Base-by-base conservation (phyloP, 2,329 filamentous ascomycete genomes). In the Penicillium sp. region DNA sequence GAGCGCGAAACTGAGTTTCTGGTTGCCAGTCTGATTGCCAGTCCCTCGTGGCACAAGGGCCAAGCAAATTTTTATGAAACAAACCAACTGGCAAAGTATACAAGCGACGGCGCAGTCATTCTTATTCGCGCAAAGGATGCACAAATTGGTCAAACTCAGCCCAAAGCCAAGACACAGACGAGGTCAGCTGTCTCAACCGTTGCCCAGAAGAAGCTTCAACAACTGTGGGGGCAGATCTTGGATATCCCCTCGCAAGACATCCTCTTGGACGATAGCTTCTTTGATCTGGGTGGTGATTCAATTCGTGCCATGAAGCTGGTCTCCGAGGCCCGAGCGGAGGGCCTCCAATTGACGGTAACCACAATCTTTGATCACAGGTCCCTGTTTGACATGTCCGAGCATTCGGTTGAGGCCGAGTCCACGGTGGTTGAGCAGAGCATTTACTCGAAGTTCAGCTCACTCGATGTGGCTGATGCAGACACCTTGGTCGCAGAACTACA, bases 291-390 rank as follows among this genome's bases (percentile, higher is more conserved):
- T 0, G 83, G 83, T 14, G 82, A 85, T 65, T 85, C 82, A 0
- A 81, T 85, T 39, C 71, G 74, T 3, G 82, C 82, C 3, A 86
- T 86, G 81, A 84, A 82, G 64, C 71, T 87, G 0, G 84, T 86
- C 0, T 81, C 83, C 3, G 79, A 81, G 49, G 78, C 81, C 2
- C 74, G 83, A 21, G 71, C 75, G 2, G 76, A 78, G 22, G 79
- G 78, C 0, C 66, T 83, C 47, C 71, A 74, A 7, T 62, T 86
- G 22, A 81, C 77, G 1, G 84, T 86, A 1, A 79, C 81, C 2
- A 77, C 83, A 24, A 80, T 86, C 52, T 86, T 87, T 71, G 71
- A 75, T 60, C 75, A 74, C 69, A 47, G 44, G n/a, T 29, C 39
- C 4, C 31, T 56, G 18, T 34, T 44, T 29, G 47, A 46, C 8